Evolutionary conservation across 371 early-diverging fungal species (phyloP).

Genomic region (Apophysomyces elegans): DNA sequence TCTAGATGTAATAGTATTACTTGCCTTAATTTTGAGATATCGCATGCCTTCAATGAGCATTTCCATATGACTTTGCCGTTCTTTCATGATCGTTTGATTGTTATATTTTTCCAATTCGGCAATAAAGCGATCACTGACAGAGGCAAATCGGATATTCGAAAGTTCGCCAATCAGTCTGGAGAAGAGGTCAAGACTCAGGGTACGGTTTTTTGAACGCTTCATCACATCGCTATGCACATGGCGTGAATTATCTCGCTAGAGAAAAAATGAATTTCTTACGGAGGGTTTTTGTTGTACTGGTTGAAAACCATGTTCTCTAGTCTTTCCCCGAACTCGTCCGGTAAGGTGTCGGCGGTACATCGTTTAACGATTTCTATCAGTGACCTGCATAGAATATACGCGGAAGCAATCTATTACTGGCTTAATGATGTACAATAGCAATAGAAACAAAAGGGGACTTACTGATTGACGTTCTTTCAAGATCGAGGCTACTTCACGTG

Average conservation of each 20-base stretch:
- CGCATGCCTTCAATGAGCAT: conserved; percentile 90
- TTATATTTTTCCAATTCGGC: conserved; percentile 83
- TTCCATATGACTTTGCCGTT: conserved; percentile 83
- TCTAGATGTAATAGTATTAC: not conserved
- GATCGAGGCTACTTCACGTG: conserved; percentile 43
- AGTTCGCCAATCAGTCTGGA: conserved; percentile 88
- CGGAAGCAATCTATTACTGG: conserved; percentile 72
- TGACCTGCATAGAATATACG: conserved; percentile 88
- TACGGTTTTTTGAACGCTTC: conserved; percentile 77
- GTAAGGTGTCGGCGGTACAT: conserved; percentile 72
- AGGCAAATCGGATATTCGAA: conserved; percentile 87
- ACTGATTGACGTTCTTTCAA: conserved; percentile 60
- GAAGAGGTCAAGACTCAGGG: conserved; percentile 87
- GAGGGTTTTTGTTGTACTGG: conserved; percentile 86
- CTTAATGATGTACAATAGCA: conserved; percentile 18
- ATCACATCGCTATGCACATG: conserved; percentile 66
- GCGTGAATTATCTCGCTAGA: not conserved
- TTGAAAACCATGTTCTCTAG: conserved; percentile 93
- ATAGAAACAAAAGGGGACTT: conserved; percentile 12
- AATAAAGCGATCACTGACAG: conserved; percentile 93
- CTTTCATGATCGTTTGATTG: conserved; percentile 54
- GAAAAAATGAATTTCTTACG: conserved; percentile 59
- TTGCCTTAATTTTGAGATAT: conserved; percentile 84
- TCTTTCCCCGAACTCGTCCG: conserved; percentile 86
- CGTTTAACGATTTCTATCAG: conserved; percentile 84